Evolutionary conservation across 441 rosid species (phyloP), one percentile per base, ranked within the genome.

Genomic region (Flueggea neowawraea): DNA sequence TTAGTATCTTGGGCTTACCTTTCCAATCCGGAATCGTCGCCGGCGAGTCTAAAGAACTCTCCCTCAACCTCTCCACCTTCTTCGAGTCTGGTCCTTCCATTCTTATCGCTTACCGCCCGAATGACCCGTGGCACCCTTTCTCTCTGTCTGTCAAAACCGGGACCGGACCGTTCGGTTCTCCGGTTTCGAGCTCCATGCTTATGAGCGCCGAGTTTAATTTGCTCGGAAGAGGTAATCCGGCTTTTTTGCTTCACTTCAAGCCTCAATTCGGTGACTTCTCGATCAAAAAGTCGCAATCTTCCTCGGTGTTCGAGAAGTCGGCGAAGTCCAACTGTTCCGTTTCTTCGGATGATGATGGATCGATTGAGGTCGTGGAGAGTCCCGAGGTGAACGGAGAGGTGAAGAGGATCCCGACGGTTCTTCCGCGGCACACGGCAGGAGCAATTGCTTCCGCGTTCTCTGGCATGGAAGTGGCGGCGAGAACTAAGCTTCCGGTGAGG

Each of bases 131-230:
- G 82, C 86, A 85, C 51, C 94, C 96, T 8, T 90, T 90, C 84
- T 93, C 98, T 1, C 77, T 92, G n/a, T 69, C 80, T 54, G 74
- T 90, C 72, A 85, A 85, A 72, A 88, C 90, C 22, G 98, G 98
- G 0, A 76, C 84, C 3, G 98, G 98, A 4, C 68, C 86, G 1
- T 82, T 82, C 68, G 98, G 98, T 3, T 88, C 98, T 2, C 97
- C 96, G 0, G 5, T 70, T 36, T 70, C 84, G 3, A 79, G 87
- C 72, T 81, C 94, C 17, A 66, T 92, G 86, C 75, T 82, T 14
- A 90, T 92, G 97, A 87, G 90, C 58, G 98, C 98, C 12, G 94
- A 92, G 68, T 90, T 92, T 69, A 85, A 82, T 65, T 77, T 92
- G 55, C 75, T 86, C 3, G 83, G 81, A 31, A 70, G 64, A 32